Conservation (phyloP, 176 grass and related monocot genomes). For the Metroxylon sagu region DNA sequence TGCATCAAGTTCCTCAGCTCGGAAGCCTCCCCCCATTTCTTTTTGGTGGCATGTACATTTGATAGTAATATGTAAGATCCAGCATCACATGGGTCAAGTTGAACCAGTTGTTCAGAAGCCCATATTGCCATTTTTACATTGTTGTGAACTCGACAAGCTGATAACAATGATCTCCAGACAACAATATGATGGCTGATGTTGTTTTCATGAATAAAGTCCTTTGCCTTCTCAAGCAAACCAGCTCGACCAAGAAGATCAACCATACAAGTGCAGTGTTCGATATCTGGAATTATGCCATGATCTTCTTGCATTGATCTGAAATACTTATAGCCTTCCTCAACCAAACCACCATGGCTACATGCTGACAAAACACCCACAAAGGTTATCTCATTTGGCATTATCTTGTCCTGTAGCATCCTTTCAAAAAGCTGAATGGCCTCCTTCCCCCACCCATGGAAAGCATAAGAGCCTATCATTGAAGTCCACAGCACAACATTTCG, state of each 20-base stretch:
- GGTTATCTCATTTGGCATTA: conserved; percentile 44
- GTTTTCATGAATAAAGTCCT: conserved; percentile 42
- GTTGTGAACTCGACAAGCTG: conserved; percentile 52
- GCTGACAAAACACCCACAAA: conserved; percentile 39
- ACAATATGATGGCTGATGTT: conserved; percentile 36
- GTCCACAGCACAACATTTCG: conserved; percentile 8
- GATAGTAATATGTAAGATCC: conserved; percentile 63
- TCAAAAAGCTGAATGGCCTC: conserved; percentile 34
- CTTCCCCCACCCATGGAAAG: conserved; percentile 28
- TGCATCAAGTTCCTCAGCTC: conserved; percentile 44
- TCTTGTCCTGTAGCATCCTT: conserved; percentile 33
- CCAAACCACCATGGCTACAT: conserved; percentile 41
- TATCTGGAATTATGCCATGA: conserved; percentile 40
- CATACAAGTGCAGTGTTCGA: conserved; percentile 57
- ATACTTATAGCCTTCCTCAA: conserved; percentile 31
- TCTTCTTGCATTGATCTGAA: conserved; percentile 43
- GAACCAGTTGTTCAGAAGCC: conserved; percentile 44
- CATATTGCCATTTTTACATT: conserved; percentile 35
- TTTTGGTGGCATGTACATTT: conserved; percentile 50
- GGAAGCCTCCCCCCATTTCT: conserved; percentile 45
- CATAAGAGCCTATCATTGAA: conserved; percentile 32
- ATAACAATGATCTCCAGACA: conserved; percentile 53
- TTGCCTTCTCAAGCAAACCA: conserved; percentile 37
- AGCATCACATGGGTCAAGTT: conserved; percentile 37
- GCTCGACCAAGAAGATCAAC: conserved; percentile 61